These are phyloP conservation scores for Wallacemonas sp. DNA, from an alignment of 208 protist species.

Conservation along the genomic window DNA sequence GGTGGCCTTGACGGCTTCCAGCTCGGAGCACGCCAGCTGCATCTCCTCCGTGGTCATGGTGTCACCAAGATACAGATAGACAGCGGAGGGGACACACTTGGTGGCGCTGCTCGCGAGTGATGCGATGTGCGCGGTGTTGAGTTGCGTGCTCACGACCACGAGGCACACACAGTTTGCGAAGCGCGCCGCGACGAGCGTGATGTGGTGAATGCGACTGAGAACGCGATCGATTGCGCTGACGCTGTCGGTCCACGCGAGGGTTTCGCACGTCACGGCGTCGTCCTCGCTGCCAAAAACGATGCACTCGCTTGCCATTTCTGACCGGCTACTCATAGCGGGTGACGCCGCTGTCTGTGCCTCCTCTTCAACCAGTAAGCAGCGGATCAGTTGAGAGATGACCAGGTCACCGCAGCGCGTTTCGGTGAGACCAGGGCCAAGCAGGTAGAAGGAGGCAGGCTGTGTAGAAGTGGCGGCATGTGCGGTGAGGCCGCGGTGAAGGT, in stretches of 20 bases:
- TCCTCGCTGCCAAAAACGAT: slow-evolving; percentile 62
- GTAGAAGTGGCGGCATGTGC: background rate
- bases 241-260: slow-evolving; percentile 21
- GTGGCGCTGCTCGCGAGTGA: slow-evolving; percentile 20
- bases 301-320: slow-evolving; percentile 34
- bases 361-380: background rate
- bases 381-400: background rate
- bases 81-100: slow-evolving; percentile 21
- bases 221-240: slow-evolving; percentile 21
- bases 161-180: slow-evolving; percentile 3
- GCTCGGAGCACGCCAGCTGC: slow-evolving; percentile 22
- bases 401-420: slow-evolving; percentile 8
- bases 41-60: slow-evolving; percentile 30
- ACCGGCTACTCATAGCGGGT: no score
- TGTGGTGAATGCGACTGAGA: slow-evolving; percentile 24
- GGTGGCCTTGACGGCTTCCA: slow-evolving; percentile 30
- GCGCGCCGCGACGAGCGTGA: slow-evolving; percentile 27
- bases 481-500: background rate
- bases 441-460: background rate
- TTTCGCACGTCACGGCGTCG: slow-evolving; percentile 33
- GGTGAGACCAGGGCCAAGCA: slow-evolving; percentile 3
- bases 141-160: slow-evolving; percentile 27
- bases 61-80: slow-evolving; percentile 44
- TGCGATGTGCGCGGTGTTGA: slow-evolving; percentile 44
- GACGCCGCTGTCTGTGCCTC: background rate